Evolutionary conservation across 2,329 filamentous ascomycete species (phyloP).

Genomic region (Mollisiaceae sp.): DNA sequence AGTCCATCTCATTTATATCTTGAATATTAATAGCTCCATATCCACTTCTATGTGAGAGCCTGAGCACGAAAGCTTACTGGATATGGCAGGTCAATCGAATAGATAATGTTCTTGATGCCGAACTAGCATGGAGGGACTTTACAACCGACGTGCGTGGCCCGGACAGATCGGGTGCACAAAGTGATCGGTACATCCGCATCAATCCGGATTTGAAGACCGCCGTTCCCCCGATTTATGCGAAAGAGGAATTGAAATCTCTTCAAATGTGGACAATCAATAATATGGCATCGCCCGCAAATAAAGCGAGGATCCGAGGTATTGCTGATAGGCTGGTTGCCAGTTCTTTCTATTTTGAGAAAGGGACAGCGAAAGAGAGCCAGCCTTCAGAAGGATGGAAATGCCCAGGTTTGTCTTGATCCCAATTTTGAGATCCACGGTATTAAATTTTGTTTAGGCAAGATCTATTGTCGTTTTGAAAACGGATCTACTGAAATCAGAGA

Average conservation of each 20-base stretch:
- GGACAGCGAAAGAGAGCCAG: not conserved
- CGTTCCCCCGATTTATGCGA: slow-evolving; percentile 22
- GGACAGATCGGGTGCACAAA: not conserved
- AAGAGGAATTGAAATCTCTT: slow-evolving; percentile 13
- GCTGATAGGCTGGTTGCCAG: slow-evolving; percentile 30
- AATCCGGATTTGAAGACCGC: slow-evolving; percentile 18
- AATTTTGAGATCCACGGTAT: not conserved
- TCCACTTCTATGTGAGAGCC: slow-evolving; percentile 11
- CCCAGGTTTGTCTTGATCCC: not conserved
- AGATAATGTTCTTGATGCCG: slow-evolving; percentile 25
- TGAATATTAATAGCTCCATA: not conserved
- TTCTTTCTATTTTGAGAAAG: slow-evolving; percentile 29
- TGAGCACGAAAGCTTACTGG: no score
- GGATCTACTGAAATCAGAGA: not conserved
- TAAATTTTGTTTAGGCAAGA: not conserved
- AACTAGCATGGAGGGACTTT: slow-evolving; percentile 34
- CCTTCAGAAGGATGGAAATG: not conserved
- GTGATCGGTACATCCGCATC: slow-evolving; percentile 12
- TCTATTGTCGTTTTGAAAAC: not conserved
- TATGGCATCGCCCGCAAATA: not conserved
- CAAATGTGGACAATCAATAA: not conserved
- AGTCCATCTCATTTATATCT: no score
- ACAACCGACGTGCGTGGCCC: not conserved
- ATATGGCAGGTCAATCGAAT: not conserved
- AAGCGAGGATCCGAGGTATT: slow-evolving; percentile 12